Percentiles rank a stretch among this genome's conserved stretches.
Evolutionary conservation across 1,284 basidiomycete species (phyloP).

Genomic region (Boletus nobilissimus): DNA sequence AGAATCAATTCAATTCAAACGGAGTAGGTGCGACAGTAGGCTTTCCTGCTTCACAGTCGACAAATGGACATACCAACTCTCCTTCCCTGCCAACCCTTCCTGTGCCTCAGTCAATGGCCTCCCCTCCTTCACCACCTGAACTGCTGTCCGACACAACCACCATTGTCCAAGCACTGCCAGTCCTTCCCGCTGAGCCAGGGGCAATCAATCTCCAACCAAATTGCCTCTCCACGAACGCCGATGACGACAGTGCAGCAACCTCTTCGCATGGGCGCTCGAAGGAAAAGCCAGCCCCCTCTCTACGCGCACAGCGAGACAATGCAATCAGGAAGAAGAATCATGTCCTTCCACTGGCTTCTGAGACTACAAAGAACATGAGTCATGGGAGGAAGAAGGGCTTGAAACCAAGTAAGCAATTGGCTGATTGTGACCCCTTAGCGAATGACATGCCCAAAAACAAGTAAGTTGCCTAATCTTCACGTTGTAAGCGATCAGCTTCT

Average conservation of each 20-base stretch:
- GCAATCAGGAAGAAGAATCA: background rate
- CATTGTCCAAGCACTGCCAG: background rate
- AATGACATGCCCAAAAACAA: background rate
- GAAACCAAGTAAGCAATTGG: background rate
- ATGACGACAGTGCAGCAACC: background rate
- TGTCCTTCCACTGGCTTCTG: background rate
- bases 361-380: background rate
- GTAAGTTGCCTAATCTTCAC: background rate
- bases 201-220: background rate
- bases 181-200: background rate
- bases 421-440: background rate
- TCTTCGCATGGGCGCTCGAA: background rate
- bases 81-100: background rate
- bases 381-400: background rate
- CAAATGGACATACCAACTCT: background rate
- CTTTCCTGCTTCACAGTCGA: background rate
- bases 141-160: background rate
- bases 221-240: background rate
- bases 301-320: background rate
- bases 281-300: background rate
- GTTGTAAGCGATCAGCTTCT: background rate
- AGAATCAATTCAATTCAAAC: no score
- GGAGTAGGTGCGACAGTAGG: no score
- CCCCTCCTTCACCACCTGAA: background rate
- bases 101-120: background rate